Evolutionary conservation across 352 stramenopile species (phyloP).

Genomic region (Peronosclerospora sorghi): DNA sequence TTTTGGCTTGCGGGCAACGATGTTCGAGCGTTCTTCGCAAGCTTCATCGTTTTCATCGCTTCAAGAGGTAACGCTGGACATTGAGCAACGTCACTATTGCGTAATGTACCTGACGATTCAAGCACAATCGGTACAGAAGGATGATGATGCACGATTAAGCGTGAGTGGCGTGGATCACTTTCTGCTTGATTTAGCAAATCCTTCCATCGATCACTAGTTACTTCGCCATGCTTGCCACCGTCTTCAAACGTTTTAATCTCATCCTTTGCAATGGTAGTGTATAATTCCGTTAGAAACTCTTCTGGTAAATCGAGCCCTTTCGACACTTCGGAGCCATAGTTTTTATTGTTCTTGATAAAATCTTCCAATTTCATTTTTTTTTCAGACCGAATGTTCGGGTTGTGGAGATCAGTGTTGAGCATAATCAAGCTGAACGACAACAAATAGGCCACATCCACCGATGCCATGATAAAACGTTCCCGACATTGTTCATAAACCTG

Average conservation of each 20-base stretch:
- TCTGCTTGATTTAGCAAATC: constrained; percentile 67
- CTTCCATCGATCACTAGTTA: constrained; percentile 71
- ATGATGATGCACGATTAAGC: constrained; percentile 46
- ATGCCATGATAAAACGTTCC: constrained; percentile 80
- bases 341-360: constrained; percentile 86
- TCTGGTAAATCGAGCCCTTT: constrained; percentile 51
- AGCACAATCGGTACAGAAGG: no score
- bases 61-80: constrained; percentile 10
- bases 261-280: constrained; percentile 56
- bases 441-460: constrained; percentile 82
- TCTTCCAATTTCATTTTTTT: constrained; percentile 82
- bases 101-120: no score
- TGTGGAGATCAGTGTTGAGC: constrained; percentile 83
- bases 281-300: constrained; percentile 67
- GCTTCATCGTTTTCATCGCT: constrained; percentile 18
- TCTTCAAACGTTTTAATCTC: constrained; percentile 81
- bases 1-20: no score
- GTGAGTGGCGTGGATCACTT: constrained; percentile 43
- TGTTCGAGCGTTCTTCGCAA: constrained; percentile 13
- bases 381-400: constrained; percentile 71
- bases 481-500: constrained; percentile 77
- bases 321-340: constrained; percentile 83
- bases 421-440: constrained; percentile 86
- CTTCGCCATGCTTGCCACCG: constrained; percentile 58
- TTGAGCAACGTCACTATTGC: no score